These are phyloP conservation scores for Zygoascus sp. DNA, from an alignment of 1,139 yeast genomes.

Conservation along the genomic window DNA sequence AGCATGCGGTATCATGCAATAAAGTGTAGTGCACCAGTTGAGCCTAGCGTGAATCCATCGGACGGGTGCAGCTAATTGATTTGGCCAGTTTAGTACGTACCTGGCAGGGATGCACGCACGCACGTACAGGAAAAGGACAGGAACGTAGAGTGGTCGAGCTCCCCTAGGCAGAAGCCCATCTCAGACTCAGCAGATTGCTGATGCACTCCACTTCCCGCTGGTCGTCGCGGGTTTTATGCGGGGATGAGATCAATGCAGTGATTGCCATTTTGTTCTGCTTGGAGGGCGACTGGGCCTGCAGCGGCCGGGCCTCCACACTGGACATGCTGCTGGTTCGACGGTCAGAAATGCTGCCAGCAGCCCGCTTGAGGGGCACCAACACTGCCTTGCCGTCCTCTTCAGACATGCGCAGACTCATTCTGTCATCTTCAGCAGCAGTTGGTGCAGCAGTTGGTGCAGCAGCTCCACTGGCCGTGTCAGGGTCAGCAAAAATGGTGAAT, in stretches of 20 bases:
- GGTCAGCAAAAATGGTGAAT: background rate
- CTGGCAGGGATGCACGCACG: too few species aligned
- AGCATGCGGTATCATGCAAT: too few species aligned
- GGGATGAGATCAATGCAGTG: constrained; percentile 9
- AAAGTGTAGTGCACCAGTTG: too few species aligned
- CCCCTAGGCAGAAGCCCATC: constrained; percentile 18
- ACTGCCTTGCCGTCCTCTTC: constrained; percentile 13
- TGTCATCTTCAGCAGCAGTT: background rate
- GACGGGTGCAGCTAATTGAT: too few species aligned
- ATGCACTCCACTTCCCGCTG: constrained; percentile 32
- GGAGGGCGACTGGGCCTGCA: constrained; percentile 7
- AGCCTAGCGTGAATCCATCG: too few species aligned
- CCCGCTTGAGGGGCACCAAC: constrained; percentile 7
- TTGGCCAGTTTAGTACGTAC: too few species aligned
- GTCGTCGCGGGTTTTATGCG: constrained; percentile 7
- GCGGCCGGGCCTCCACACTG: background rate
- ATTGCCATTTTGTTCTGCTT: constrained; percentile 10
- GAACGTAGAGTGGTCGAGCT: background rate
- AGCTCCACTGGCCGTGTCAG: too few species aligned
- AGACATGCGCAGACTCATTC: constrained; percentile 6
- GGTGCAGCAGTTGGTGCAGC: constrained; percentile 1
- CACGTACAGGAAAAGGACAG: too few species aligned
- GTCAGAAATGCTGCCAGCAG: background rate
- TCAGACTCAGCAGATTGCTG: constrained; percentile 28
- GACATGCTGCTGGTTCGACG: background rate